Evolutionary conservation across 2,329 filamentous ascomycete species (phyloP).

Genomic region (Fusarium sacchari): DNA sequence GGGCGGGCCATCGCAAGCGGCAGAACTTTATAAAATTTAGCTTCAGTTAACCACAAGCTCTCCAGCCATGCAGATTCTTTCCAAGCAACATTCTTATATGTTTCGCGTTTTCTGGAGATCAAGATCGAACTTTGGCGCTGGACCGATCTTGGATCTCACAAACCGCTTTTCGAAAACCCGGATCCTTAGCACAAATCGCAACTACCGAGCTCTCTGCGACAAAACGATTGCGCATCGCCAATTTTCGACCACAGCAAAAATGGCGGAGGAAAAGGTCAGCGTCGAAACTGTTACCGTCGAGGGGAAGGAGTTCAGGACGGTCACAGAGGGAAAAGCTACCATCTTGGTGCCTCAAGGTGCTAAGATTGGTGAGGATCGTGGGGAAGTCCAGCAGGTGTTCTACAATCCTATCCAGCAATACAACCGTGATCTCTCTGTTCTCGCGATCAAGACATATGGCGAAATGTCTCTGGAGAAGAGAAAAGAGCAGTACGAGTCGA

Average conservation of each 20-base stretch:
- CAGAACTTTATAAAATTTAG: conserved; percentile 33
- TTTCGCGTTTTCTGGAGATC: conserved; percentile 22
- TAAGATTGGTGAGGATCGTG: conserved; percentile 60
- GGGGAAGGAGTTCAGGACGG: conserved; percentile 61
- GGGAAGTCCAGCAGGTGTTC: conserved; percentile 83
- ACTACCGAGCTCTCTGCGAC: background rate
- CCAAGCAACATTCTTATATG: conserved; percentile 33
- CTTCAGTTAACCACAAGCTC: conserved; percentile 9
- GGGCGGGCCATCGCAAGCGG: background rate
- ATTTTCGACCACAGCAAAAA: conserved; percentile 36
- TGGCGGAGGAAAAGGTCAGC: conserved; percentile 31
- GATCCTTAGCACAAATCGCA: background rate
- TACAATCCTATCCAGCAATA: conserved; percentile 99
- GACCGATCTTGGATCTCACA: conserved; percentile 10
- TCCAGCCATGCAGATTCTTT: conserved; percentile 23
- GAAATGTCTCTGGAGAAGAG: conserved; percentile 67
- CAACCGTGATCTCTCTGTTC: conserved; percentile 92
- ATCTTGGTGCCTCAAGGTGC: conserved; percentile 63
- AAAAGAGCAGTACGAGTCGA: conserved; percentile 55
- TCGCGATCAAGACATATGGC: conserved; percentile 90
- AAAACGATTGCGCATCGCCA: conserved; percentile 7
- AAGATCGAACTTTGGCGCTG: conserved; percentile 30
- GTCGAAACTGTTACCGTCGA: conserved; percentile 47
- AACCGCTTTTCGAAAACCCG: background rate
- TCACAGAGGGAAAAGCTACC: conserved; percentile 66